phyloP scores from a whole-genome alignment of 179 eudicot genomes.

The Monotropa hypopitys region DNA sequence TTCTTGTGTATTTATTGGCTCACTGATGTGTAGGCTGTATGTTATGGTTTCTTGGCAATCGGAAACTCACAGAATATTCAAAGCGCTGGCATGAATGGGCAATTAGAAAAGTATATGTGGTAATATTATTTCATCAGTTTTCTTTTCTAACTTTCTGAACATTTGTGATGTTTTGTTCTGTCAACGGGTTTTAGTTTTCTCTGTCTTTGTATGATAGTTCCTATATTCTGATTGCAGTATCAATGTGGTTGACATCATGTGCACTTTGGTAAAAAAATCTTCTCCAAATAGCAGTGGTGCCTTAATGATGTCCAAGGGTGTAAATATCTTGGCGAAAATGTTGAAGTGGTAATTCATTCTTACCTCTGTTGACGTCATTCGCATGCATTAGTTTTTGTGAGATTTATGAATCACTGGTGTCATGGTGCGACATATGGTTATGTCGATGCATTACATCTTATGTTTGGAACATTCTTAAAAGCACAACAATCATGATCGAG shows the following conservation, averaged over 20 bases:
- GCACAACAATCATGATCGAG: neutral
- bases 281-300: constrained; percentile 45
- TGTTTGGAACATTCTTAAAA: neutral
- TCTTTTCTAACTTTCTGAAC: neutral
- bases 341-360: constrained; percentile 47
- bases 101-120: constrained; percentile 32
- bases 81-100: constrained; percentile 19
- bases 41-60: constrained; percentile 49
- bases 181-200: neutral
- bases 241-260: constrained; percentile 65
- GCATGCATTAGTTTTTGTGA: neutral
- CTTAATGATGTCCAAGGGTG: constrained; percentile 58
- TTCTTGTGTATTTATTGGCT: neutral
- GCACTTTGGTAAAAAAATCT: constrained; percentile 53
- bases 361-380: neutral
- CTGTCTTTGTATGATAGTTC: constrained; percentile 2
- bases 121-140: constrained; percentile 19
- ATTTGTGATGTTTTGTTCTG: neutral
- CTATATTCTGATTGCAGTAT: constrained; percentile 34
- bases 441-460: neutral
- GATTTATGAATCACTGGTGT: neutral
- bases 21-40: constrained; percentile 44
- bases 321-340: constrained; percentile 67
- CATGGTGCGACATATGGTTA: neutral
- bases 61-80: constrained; percentile 31